Conservation (phyloP, 202 grass and related monocot species). For the Elaeis oleifera region DNA sequence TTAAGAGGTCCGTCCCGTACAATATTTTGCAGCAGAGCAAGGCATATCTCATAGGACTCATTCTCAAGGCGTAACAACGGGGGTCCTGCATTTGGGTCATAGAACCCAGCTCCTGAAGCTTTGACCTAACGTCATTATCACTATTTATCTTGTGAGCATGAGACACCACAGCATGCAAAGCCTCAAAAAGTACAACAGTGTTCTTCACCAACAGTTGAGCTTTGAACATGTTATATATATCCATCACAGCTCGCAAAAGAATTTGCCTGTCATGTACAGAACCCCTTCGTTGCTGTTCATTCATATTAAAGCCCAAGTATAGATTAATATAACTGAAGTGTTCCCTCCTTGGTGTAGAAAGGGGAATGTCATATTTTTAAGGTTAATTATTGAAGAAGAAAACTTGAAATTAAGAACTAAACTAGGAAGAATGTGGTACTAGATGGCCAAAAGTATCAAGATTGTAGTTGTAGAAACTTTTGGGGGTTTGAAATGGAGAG, state of each 20-base stretch:
- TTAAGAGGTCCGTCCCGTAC: conserved; percentile 43
- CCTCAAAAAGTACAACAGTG: conserved; percentile 85
- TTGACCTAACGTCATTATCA: conserved; percentile 67
- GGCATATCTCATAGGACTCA: conserved; percentile 85
- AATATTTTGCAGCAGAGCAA: conserved; percentile 79
- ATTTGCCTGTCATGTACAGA: background rate
- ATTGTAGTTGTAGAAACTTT: no score
- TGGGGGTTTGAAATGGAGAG: no score
- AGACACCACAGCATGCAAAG: conserved; percentile 74
- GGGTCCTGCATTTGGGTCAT: conserved; percentile 99
- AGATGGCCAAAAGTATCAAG: no score
- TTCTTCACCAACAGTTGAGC: conserved; percentile 69
- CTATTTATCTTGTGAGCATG: conserved; percentile 93
- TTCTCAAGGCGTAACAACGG: conserved; percentile 82
- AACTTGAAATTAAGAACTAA: no score
- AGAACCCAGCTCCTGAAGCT: conserved; percentile 81
- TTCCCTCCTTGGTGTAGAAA: no score
- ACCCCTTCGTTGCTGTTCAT: no score
- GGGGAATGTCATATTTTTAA: no score
- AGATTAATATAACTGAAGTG: no score
- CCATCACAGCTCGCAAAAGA: conserved; percentile 86
- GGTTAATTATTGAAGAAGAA: no score
- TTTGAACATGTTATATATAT: conserved; percentile 89
- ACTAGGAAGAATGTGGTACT: no score
- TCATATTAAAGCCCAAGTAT: no score